Evolutionary conservation across 441 rosid species (phyloP).

Genomic region (Populus tomentosa): DNA sequence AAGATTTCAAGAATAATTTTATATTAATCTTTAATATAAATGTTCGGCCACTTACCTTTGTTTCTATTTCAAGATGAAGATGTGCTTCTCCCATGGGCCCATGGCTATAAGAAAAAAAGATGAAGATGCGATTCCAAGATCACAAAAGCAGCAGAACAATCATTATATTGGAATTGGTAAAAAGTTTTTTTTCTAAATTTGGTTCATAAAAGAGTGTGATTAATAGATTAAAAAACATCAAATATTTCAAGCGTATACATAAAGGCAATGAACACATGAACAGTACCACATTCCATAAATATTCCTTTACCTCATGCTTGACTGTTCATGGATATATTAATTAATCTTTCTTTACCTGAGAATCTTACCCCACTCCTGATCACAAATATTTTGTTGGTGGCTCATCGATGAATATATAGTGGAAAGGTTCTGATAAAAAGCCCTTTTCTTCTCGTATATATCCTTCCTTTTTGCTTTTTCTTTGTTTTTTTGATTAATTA

Average conservation of each 20-base stretch:
- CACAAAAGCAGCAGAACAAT: conserved; percentile 12
- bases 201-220: background rate
- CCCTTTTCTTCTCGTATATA: background rate
- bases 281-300: background rate
- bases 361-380: background rate
- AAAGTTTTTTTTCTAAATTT: background rate
- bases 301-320: background rate
- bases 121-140: conserved; percentile 3
- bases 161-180: background rate
- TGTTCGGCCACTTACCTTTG: background rate
- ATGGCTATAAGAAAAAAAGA: background rate
- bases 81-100: too few species aligned
- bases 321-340: background rate
- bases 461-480: background rate
- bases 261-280: background rate
- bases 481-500: background rate
- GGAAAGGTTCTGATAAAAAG: conserved; percentile 7
- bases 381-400: background rate
- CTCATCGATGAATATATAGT: background rate
- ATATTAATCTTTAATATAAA: too few species aligned
- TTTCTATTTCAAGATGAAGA: background rate
- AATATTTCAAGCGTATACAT: background rate
- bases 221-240: background rate
- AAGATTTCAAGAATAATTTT: too few species aligned
- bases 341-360: background rate